phyloP scores from a whole-genome alignment of 2,329 filamentous ascomycete species.

The Penicillium sp. region DNA sequence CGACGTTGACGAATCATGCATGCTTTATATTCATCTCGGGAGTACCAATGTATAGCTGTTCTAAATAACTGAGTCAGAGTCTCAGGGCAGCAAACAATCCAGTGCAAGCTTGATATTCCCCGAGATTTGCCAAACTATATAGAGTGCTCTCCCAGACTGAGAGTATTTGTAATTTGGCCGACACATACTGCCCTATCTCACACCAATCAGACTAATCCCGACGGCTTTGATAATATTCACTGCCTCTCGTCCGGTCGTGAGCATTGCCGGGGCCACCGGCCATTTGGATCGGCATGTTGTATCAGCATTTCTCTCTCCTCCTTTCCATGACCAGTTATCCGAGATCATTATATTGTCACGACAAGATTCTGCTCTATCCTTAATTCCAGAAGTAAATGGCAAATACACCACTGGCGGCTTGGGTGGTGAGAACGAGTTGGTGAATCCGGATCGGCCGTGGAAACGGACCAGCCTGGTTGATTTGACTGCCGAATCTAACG shows the following conservation, averaged over 20 bases:
- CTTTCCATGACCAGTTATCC: constrained; percentile 9
- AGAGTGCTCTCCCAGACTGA: too few species aligned
- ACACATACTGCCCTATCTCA: background rate
- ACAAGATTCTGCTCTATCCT: background rate
- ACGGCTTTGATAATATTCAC: background rate
- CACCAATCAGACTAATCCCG: background rate
- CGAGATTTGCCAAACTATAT: background rate
- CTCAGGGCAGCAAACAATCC: background rate
- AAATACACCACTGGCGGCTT: background rate
- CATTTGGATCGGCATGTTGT: constrained; percentile 13
- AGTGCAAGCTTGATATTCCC: background rate
- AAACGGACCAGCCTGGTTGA: too few species aligned
- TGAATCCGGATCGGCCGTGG: background rate
- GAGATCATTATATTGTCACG: constrained; percentile 19
- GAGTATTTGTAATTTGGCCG: too few species aligned
- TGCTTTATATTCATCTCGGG: background rate
- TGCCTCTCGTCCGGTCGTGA: constrained; percentile 14
- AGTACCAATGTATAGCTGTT: too few species aligned
- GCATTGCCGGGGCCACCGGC: constrained; percentile 26
- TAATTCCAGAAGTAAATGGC: background rate
- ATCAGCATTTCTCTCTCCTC: constrained; percentile 18
- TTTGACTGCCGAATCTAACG: background rate
- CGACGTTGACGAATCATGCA: background rate
- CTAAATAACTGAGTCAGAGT: too few species aligned
- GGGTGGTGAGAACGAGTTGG: background rate